Conservation (phyloP, 768 basidiomycete genomes). For the Phylloporus sp. region DNA sequence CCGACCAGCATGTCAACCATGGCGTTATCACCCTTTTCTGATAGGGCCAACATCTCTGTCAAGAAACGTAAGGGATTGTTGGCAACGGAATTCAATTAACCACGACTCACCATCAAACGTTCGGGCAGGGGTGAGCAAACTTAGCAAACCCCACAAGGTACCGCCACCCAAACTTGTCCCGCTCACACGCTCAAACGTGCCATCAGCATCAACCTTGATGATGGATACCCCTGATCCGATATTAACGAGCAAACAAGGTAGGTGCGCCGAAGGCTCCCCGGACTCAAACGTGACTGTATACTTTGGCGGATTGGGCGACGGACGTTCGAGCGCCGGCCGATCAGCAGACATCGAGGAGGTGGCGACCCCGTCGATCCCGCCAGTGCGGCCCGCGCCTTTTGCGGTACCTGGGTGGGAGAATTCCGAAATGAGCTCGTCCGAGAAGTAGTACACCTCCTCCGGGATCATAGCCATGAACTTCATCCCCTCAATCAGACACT, state of each 20-base stretch:
- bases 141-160: conserved; percentile 94
- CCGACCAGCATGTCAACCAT: conserved; percentile 98
- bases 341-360: conserved; percentile 10
- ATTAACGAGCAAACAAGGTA: conserved; percentile 95
- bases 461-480: conserved; percentile 95
- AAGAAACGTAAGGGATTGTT: conserved; percentile 5
- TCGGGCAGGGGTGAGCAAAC: conserved; percentile 89
- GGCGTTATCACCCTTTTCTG: conserved; percentile 91
- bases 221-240: conserved; percentile 98
- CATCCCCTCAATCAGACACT: conserved; percentile 92
- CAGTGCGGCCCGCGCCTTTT: conserved; percentile 5
- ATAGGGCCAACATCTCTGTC: conserved; percentile 92
- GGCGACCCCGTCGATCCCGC: conserved; percentile 1
- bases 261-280: conserved; percentile 72
- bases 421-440: conserved; percentile 88
- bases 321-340: conserved; percentile 57
- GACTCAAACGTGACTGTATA: conserved; percentile 86
- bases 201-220: conserved; percentile 95
- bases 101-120: conserved; percentile 87
- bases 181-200: conserved; percentile 91
- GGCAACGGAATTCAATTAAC: conserved; percentile 1
- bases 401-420: conserved; percentile 36
- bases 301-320: conserved; percentile 84
- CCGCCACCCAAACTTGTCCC: conserved; percentile 97
- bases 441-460: conserved; percentile 97